Evolutionary conservation across 2,329 filamentous ascomycete genomes (phyloP), one percentile per base, ranked within the genome.

Genomic region (Botryotinia globosa): DNA sequence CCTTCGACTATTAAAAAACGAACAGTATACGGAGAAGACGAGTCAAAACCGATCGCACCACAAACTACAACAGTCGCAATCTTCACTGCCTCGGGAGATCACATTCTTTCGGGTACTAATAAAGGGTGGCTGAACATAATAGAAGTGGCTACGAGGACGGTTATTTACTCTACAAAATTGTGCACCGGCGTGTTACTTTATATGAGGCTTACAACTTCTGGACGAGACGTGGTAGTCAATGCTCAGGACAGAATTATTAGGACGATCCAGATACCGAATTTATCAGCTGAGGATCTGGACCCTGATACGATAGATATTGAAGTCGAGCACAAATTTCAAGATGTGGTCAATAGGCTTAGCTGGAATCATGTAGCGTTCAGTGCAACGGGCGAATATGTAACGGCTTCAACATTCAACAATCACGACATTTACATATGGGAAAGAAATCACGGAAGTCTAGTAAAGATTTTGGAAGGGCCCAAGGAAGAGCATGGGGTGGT

Each of bases 401-500:
- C 94, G 37, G 96, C 97, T 0, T 97, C 94, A 39, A 98, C 96
- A 2, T 97, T 94, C 82, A 98, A 98, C 86, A 99, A 99, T 80
- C 94, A 98, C 78, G 95, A 99, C 82, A 92, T 99, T 75, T 98
- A 98, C 82, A 94, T 98, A 42, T 98, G 95, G 96, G 96, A 99
- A 83, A 90, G 96, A 71, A 92, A 91, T 72, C 94, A 97, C 79
- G 96, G 96, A 68, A 97, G 94, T 82, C 84, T 99, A 73, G 94
- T 98, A 70, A 97, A 97, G 82, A 99, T 99, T 85, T 87, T 99
- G 56, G 97, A 99, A 81, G 95, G 96, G 0, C 94, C 95, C 1
- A 97, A 97, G 79, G 96, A 99, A 83, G 97, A 99, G 82, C 90
- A 98, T 74, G 95, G 95, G 0, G 92, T 97, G 7, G 94, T 99